A percentile compares a stretch with the other conserved stretches of the same genome.
Conservation (phyloP, 1,284 basidiomycete species). For the Naganishia sp. region DNA sequence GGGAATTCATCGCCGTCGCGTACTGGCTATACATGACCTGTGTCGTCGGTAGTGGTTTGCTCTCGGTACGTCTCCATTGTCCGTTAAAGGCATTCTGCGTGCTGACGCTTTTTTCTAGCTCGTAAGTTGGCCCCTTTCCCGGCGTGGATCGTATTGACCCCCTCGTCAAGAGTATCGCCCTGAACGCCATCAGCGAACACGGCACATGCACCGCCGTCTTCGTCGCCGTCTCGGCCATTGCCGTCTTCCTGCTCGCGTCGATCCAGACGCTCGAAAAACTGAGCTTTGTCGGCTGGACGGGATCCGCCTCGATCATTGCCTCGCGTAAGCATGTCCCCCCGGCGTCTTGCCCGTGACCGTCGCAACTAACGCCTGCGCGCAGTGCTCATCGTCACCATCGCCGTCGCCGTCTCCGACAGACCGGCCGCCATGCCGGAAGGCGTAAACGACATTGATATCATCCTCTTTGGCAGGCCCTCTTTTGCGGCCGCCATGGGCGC, state of each 20-base stretch:
- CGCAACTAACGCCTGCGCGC: slow-evolving; percentile 33
- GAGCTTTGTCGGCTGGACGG: slow-evolving; percentile 51
- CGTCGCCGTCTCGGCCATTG: slow-evolving; percentile 43
- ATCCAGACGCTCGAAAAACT: slow-evolving; percentile 51
- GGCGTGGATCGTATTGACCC: neutral
- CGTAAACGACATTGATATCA: slow-evolving; percentile 28
- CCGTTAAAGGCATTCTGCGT: neutral
- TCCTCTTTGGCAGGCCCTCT: slow-evolving; percentile 37
- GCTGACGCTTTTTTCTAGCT: neutral
- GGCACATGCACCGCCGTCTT: slow-evolving; percentile 36
- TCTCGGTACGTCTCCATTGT: slow-evolving; percentile 15
- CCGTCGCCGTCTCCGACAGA: slow-evolving; percentile 51
- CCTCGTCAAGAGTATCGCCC: slow-evolving; percentile 28
- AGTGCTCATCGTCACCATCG: slow-evolving; percentile 40
- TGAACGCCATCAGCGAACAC: slow-evolving; percentile 35
- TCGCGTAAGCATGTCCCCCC: neutral
- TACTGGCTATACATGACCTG: slow-evolving; percentile 28
- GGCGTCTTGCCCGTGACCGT: neutral
- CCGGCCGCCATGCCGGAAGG: slow-evolving; percentile 46
- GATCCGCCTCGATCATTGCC: slow-evolving; percentile 31
- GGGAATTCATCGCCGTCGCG: slow-evolving; percentile 54
- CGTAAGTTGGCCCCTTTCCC: neutral
- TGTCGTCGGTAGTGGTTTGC: slow-evolving; percentile 29
- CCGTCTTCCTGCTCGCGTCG: slow-evolving; percentile 41
- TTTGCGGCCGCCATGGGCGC: slow-evolving; percentile 50